Evolutionary conservation across 495 filamentous ascomycete species (phyloP).

Genomic region (Margaritispora aquatica): DNA sequence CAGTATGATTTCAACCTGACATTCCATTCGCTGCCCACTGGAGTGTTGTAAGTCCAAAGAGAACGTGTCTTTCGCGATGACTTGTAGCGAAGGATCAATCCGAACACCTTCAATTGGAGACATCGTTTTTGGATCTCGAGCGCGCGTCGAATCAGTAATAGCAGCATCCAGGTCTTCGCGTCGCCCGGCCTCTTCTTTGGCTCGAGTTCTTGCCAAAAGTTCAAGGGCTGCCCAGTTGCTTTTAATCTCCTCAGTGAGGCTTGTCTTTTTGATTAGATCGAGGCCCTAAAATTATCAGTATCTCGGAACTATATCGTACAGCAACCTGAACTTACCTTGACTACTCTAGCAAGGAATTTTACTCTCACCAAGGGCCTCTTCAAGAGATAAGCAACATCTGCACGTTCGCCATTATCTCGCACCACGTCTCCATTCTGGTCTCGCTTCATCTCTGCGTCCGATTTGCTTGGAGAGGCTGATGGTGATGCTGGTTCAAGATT

Average conservation of each 20-base stretch:
- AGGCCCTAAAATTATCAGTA: constrained; percentile 17
- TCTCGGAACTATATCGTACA: no score
- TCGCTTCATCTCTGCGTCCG: constrained; percentile 58
- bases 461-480: constrained; percentile 18
- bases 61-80: constrained; percentile 85
- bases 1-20: constrained; percentile 80
- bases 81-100: constrained; percentile 66
- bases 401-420: constrained; percentile 68
- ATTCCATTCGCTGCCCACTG: constrained; percentile 80
- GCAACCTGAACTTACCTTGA: constrained; percentile 49
- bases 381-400: constrained; percentile 89
- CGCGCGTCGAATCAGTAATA: constrained; percentile 70
- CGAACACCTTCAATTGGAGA: constrained; percentile 59
- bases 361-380: constrained; percentile 84
- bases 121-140: constrained; percentile 72
- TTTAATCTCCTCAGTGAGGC: constrained; percentile 45
- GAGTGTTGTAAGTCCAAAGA: constrained; percentile 81
- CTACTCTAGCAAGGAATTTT: constrained; percentile 80
- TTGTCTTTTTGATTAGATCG: constrained; percentile 37
- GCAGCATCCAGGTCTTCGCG: constrained; percentile 87
- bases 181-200: constrained; percentile 78
- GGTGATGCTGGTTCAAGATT: constrained; percentile 70
- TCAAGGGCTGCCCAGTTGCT: constrained; percentile 45
- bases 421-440: constrained; percentile 76
- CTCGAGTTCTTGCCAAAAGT: constrained; percentile 65